These are phyloP conservation scores for Adansonia gregorii DNA, from an alignment of 441 rosid species.

Conservation along the genomic window DNA sequence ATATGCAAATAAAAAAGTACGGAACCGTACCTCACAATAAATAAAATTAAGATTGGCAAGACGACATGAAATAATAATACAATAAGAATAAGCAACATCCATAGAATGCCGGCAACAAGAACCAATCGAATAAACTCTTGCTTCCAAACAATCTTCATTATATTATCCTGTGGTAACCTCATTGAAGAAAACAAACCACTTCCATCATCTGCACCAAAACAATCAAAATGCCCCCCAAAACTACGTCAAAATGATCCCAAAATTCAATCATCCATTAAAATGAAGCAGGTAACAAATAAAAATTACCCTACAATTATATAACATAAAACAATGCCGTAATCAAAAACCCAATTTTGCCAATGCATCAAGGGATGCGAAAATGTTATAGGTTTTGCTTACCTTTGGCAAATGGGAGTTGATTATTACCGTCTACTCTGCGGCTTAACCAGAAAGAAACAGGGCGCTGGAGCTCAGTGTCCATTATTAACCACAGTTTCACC, in stretches of 20 bases:
- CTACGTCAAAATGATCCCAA: slow-evolving; percentile 7
- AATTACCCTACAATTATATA: background rate
- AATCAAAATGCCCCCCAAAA: slow-evolving; percentile 20
- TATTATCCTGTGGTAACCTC: slow-evolving; percentile 53
- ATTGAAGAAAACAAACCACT: slow-evolving; percentile 57
- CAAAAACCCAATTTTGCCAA: background rate
- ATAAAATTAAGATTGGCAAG: slow-evolving; percentile 77
- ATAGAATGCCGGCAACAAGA: slow-evolving; percentile 78
- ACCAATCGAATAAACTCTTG: slow-evolving; percentile 75
- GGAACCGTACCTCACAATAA: slow-evolving; percentile 69
- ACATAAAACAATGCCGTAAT: background rate
- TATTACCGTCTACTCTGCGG: slow-evolving; percentile 62
- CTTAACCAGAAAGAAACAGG: slow-evolving; percentile 58
- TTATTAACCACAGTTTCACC: slow-evolving; percentile 32
- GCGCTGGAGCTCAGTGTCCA: slow-evolving; percentile 60
- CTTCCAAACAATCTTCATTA: slow-evolving; percentile 65
- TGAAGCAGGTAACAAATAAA: background rate
- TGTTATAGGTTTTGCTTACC: slow-evolving; percentile 38
- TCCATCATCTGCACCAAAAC: slow-evolving; percentile 46
- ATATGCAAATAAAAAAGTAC: background rate
- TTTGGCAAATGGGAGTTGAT: slow-evolving; percentile 40
- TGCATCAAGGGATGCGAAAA: background rate
- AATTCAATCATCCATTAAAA: background rate
- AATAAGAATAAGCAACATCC: slow-evolving; percentile 86
- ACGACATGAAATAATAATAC: slow-evolving; percentile 78